These are phyloP conservation scores for Polyporus arcularius DNA, from an alignment of 768 basidiomycete species.

Conservation along the genomic window DNA sequence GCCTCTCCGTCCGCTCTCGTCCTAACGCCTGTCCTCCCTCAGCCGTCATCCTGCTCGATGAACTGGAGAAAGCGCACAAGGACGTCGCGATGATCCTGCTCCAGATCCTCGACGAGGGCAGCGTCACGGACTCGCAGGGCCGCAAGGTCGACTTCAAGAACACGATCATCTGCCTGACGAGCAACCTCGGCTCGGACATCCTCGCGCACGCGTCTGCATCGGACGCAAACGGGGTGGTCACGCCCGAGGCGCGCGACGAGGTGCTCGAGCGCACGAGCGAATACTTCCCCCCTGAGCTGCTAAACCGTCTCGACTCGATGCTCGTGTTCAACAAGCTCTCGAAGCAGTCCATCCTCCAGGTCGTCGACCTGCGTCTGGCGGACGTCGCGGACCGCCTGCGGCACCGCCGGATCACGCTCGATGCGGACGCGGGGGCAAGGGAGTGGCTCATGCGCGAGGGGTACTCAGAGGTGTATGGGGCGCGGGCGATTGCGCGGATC, in stretches of 20 bases:
- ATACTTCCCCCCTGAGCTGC: slow-evolving; percentile 87
- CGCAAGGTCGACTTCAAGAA: slow-evolving; percentile 95
- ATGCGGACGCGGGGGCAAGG: slow-evolving; percentile 62
- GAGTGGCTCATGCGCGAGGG: slow-evolving; percentile 75
- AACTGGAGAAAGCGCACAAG: slow-evolving; percentile 84
- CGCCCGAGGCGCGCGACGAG: slow-evolving; percentile 56
- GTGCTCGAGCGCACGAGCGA: slow-evolving; percentile 76
- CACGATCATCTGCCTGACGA: slow-evolving; percentile 89
- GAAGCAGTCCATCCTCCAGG: slow-evolving; percentile 67
- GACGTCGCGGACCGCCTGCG: slow-evolving; percentile 73
- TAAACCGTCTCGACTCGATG: slow-evolving; percentile 87
- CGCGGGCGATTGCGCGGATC: slow-evolving; percentile 84
- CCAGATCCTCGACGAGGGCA: slow-evolving; percentile 90
- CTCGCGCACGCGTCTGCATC: slow-evolving; percentile 69
- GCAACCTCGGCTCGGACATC: slow-evolving; percentile 78
- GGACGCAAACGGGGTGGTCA: slow-evolving; percentile 64
- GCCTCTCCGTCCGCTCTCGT: background rate
- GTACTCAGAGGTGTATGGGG: slow-evolving; percentile 85
- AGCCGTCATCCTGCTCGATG: slow-evolving; percentile 68
- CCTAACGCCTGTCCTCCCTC: background rate
- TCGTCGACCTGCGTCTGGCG: slow-evolving; percentile 73
- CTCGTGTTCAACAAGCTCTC: slow-evolving; percentile 91
- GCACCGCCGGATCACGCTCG: slow-evolving; percentile 65
- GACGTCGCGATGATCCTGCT: slow-evolving; percentile 90
- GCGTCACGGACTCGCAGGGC: slow-evolving; percentile 84